phyloP scores from a whole-genome alignment of 768 basidiomycete species.

The Infundibulicybe gibba region DNA sequence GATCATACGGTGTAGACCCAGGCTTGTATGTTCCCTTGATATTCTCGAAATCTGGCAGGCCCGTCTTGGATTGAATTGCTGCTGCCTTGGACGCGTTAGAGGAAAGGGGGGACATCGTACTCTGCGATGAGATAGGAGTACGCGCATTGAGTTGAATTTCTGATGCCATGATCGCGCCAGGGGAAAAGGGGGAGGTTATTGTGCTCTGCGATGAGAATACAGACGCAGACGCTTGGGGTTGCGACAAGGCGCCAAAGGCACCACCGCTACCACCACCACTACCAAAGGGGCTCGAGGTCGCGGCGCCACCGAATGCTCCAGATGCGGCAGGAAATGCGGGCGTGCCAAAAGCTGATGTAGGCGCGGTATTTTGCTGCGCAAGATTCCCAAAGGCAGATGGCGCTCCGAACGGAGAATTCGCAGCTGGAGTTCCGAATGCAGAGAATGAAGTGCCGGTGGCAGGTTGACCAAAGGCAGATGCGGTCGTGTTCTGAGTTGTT shows the following conservation, averaged over 20 bases:
- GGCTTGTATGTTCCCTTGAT: constrained; percentile 34
- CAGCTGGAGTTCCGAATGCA: constrained; percentile 6
- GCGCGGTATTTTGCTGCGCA: constrained; percentile 7
- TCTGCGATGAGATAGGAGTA: constrained; percentile 7
- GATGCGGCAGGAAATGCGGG: constrained; percentile 5
- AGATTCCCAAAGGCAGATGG: constrained; percentile 15
- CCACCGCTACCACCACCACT: not conserved
- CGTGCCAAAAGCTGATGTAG: constrained; percentile 19
- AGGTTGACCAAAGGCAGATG: constrained; percentile 25
- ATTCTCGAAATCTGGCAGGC: constrained; percentile 21
- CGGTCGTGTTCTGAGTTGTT: not conserved
- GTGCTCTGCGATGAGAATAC: constrained; percentile 4
- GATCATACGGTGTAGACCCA: constrained; percentile 52
- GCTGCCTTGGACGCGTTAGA: not conserved
- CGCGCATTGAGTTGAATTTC: constrained; percentile 5
- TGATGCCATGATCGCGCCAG: not conserved
- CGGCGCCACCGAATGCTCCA: constrained; percentile 4
- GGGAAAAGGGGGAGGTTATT: constrained; percentile 8
- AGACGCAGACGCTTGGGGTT: constrained; percentile 10
- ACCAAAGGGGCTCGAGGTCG: not conserved
- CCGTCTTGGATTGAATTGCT: constrained; percentile 7
- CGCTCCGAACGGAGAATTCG: constrained; percentile 4
- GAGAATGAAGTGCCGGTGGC: not conserved
- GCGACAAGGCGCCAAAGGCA: constrained; percentile 1
- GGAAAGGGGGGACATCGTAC: constrained; percentile 7